Evolutionary conservation across 208 protist genomes (phyloP).

Genomic region (Trypanosoma lewisi): DNA sequence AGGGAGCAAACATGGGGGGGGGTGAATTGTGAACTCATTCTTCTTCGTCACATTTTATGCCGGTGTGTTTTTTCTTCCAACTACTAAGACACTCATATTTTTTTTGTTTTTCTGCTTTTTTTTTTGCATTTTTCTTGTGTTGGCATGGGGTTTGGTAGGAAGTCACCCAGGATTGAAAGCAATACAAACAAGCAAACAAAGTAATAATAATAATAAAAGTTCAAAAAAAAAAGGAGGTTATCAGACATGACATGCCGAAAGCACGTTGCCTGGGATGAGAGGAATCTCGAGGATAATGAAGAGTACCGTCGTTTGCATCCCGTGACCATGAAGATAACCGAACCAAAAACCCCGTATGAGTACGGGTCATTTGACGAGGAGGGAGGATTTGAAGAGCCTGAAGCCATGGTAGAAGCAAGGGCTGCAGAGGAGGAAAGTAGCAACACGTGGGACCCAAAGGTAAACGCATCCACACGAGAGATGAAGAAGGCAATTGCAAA

Average conservation of each 20-base stretch:
- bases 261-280: slow-evolving; percentile 80
- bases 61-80: neutral
- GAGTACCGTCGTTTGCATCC: slow-evolving; percentile 82
- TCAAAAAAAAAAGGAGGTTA: neutral
- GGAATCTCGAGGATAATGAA: slow-evolving; percentile 75
- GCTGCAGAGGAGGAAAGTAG: slow-evolving; percentile 14
- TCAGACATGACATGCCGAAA: slow-evolving; percentile 31
- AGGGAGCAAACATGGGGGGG: neutral
- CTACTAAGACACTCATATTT: neutral
- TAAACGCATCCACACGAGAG: slow-evolving; percentile 62
- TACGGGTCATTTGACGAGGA: slow-evolving; percentile 52
- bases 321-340: slow-evolving; percentile 82
- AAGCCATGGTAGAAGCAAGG: slow-evolving; percentile 11
- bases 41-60: neutral
- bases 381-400: slow-evolving; percentile 13
- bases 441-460: slow-evolving; percentile 62
- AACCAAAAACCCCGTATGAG: slow-evolving; percentile 85
- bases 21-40: slow-evolving; percentile 5
- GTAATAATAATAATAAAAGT: neutral
- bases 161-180: neutral
- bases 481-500: slow-evolving; percentile 53
- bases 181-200: slow-evolving; percentile 6
- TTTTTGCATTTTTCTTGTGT: slow-evolving; percentile 11
- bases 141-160: neutral
- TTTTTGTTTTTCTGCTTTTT: slow-evolving; percentile 13